Conservation (phyloP, 2,329 filamentous ascomycete species). For the Davidsoniella neocaledoniae region DNA sequence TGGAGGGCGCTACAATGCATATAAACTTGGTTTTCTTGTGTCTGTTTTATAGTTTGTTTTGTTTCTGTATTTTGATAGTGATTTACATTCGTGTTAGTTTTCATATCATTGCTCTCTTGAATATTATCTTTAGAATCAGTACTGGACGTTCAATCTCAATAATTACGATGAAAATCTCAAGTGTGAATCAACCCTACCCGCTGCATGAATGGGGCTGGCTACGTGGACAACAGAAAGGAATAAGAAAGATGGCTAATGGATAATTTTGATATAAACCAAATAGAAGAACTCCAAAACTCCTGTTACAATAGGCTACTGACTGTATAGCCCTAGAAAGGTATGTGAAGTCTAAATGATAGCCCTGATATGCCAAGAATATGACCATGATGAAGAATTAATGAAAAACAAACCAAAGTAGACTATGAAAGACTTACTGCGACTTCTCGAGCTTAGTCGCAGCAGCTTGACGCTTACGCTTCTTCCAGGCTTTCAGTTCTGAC, state of each 20-base stretch:
- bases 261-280: not conserved
- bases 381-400: not conserved
- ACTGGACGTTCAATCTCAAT: too few relatives aligned
- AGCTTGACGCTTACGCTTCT: constrained; percentile 29
- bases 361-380: not conserved
- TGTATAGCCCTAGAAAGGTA: not conserved
- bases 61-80: not conserved
- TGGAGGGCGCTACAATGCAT: too few relatives aligned
- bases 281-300: not conserved
- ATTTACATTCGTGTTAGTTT: not conserved
- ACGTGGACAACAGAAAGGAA: not conserved
- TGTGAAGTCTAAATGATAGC: not conserved
- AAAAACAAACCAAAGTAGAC: not conserved
- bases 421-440: constrained; percentile 15
- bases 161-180: not conserved
- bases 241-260: not conserved
- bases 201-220: not conserved
- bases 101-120: not conserved
- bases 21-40: not conserved
- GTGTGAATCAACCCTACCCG: not conserved
- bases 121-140: too few relatives aligned
- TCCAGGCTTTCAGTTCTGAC: constrained; percentile 59
- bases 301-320: not conserved
- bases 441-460: constrained; percentile 23
- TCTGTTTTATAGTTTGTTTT: not conserved